Base-by-base conservation (phyloP, 352 stramenopile genomes). In the Globisporangium paroecandrum region DNA sequence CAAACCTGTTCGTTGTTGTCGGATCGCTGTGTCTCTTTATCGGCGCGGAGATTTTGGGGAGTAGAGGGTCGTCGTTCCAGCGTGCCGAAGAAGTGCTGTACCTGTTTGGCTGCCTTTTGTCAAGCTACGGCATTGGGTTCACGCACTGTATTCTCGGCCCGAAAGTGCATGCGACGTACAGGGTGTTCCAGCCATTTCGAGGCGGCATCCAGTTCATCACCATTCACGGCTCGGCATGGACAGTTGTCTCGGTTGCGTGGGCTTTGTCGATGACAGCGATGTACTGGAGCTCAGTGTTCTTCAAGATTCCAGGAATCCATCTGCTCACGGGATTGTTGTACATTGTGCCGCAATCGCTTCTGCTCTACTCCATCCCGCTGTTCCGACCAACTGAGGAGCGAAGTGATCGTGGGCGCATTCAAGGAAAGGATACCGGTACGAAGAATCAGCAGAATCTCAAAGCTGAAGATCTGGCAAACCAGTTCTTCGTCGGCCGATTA, bases 161-260 rank as follows among this genome's bases (percentile, higher is more conserved):
- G 2, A 72, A 73, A 15, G 62, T 83, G 18, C 70, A 83, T 18
- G n/a, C 68, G 6, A 69, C 65, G 10, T 89, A 87, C 61, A 62
- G 69, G 3, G 62, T 77, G 7, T 79, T 85, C 20, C 80, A 89
- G 59, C 80, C 80, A 20, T 85, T 89, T 32, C 64, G 66, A 51
- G 80, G 80, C 4, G 80, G 80, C 0, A 68, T 84, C 25, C 67
- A 73, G 4, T 89, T 89, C 57, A 71, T 85, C 41, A 83, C 79
- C 1, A 74, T 79, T 15, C 80, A 89, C 65, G 77, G 80, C 36
- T 78, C 77, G 4, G 80, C 68, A 6, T 89, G 80, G 80, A 85
- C 80, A n/a, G 61, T 89, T 2, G 70, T 73, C 4, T 72, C 66
- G 9, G 67, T 87, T 7, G 77, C 70, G 0, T 83, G 72, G 78